These are phyloP conservation scores for Amanita molliuscula DNA, from an alignment of 768 basidiomycete species.

Conservation along the genomic window DNA sequence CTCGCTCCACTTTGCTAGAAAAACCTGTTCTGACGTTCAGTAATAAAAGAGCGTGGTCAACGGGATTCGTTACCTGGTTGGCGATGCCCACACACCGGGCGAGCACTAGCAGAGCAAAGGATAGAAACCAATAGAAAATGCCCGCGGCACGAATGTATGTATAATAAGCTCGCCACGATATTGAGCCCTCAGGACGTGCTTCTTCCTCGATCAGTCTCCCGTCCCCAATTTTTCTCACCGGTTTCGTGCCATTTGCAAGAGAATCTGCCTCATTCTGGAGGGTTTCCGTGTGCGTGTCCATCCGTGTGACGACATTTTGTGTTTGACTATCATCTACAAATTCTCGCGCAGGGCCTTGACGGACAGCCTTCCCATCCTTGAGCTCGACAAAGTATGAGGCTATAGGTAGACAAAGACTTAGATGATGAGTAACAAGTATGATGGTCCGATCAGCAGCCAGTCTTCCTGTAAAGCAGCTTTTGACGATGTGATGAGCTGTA, in stretches of 20 bases:
- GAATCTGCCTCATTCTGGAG: constrained; percentile 25
- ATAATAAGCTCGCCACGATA: constrained; percentile 47
- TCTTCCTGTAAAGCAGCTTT: constrained; percentile 49
- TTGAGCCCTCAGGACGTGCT: constrained; percentile 54
- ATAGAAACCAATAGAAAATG: constrained; percentile 41
- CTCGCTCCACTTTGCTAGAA: constrained; percentile 60
- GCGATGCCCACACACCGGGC: constrained; percentile 45
- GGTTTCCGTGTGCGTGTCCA: background rate
- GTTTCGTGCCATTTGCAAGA: constrained; percentile 1
- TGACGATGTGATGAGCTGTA: constrained; percentile 60
- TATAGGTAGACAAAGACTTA: constrained; percentile 57
- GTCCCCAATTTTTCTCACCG: constrained; percentile 10
- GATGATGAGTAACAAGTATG: constrained; percentile 78
- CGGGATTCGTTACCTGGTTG: constrained; percentile 36
- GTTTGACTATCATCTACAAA: background rate
- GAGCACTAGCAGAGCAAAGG: constrained; percentile 39
- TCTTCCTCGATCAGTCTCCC: constrained; percentile 58
- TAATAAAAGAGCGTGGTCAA: too few relatives aligned
- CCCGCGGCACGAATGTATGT: constrained; percentile 59
- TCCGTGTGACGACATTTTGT: background rate
- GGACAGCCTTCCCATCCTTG: constrained; percentile 33
- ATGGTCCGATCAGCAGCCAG: constrained; percentile 60
- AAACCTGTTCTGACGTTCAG: constrained; percentile 30
- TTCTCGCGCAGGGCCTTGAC: constrained; percentile 17
- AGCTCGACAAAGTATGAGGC: constrained; percentile 63